These are phyloP conservation scores for Lunasporangiospora selenospora DNA, from an alignment of 192 early-diverging fungal species.

Conservation along the genomic window DNA sequence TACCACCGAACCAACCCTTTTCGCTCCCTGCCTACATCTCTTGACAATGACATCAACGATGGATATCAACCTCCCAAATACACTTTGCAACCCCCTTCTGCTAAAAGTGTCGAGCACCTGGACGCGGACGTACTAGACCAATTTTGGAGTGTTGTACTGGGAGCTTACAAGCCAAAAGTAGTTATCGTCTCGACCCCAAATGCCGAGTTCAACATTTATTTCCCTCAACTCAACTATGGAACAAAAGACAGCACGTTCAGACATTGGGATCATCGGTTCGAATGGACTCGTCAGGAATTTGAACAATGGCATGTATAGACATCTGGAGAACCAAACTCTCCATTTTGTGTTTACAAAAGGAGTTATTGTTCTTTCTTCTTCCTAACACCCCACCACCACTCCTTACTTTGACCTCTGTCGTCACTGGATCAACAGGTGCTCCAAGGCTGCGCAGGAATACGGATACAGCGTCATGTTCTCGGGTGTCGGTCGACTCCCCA, in stretches of 20 bases:
- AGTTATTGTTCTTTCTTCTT: background rate
- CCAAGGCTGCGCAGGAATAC: slow-evolving; percentile 57
- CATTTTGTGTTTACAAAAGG: background rate
- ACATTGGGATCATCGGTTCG: slow-evolving; percentile 91
- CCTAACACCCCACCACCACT: background rate
- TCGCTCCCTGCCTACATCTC: slow-evolving; percentile 5
- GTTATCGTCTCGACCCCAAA: slow-evolving; percentile 84
- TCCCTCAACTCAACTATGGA: slow-evolving; percentile 78
- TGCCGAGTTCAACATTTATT: slow-evolving; percentile 91
- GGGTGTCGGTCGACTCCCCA: slow-evolving; percentile 65
- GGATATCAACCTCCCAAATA: too few relatives aligned
- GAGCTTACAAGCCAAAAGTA: slow-evolving; percentile 70
- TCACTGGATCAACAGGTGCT: slow-evolving; percentile 47
- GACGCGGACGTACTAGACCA: slow-evolving; percentile 58
- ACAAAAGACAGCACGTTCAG: slow-evolving; percentile 67
- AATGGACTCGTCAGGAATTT: slow-evolving; percentile 94
- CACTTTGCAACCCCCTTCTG: too few relatives aligned
- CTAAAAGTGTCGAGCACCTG: slow-evolving; percentile 86
- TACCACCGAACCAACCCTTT: background rate
- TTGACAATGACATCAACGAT: too few relatives aligned
- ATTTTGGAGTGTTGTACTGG: slow-evolving; percentile 70
- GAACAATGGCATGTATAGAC: slow-evolving; percentile 64
- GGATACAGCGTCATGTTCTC: slow-evolving; percentile 70
- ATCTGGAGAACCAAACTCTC: too few relatives aligned
- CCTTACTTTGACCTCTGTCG: slow-evolving; percentile 1